Evolutionary conservation across 441 rosid genomes (phyloP), one percentile per base, ranked within the genome.

Genomic region (Hura crepitans): DNA sequence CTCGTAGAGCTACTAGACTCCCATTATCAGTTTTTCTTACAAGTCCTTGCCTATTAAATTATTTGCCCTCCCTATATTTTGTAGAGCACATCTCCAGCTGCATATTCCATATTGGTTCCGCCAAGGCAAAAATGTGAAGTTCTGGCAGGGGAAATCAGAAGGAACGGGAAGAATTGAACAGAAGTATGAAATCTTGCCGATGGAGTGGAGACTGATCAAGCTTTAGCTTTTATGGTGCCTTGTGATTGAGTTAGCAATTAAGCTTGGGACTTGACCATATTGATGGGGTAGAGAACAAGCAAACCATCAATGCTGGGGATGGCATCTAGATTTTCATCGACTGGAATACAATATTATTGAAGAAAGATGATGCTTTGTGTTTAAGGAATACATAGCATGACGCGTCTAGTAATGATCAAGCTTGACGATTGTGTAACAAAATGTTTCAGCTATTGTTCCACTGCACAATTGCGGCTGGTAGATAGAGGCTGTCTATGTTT

Each of bases 361-460:
- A 23, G 33, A 23, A 6, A 2, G 22, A 22, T 54, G 5, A 54
- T 65, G 43, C 69, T 65, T 65, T 30, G 18, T 65, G 12, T 65
- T 65, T 28, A 64, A 46, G 55, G 39, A 37, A 45, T 50, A 50
- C 20, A 18, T 23, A 2, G 1, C 9, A 27, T 17, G 13, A 46
- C 68, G 7, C 68, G 68, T 64, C 46, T 65, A 31, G 45, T 47
- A 53, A 43, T 28, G 5, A 39, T 62, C 39, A 62, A 25, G 50
- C 31, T 14, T 45, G 3, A 63, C 14, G 25, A 27, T 17, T 61
- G 31, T 7, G 18, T n/a, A 1, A 6, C 25, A 22, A 37, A 10
- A 18, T 61, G 30, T 27, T 42, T 2, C 20, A 30, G 39, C 39
- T 42, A 42, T 42, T 11, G 2, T 12, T 2, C 46, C 15, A 60